phyloP scores from a whole-genome alignment of 306 rosid genomes.

The Trichosanthes cucumerina region DNA sequence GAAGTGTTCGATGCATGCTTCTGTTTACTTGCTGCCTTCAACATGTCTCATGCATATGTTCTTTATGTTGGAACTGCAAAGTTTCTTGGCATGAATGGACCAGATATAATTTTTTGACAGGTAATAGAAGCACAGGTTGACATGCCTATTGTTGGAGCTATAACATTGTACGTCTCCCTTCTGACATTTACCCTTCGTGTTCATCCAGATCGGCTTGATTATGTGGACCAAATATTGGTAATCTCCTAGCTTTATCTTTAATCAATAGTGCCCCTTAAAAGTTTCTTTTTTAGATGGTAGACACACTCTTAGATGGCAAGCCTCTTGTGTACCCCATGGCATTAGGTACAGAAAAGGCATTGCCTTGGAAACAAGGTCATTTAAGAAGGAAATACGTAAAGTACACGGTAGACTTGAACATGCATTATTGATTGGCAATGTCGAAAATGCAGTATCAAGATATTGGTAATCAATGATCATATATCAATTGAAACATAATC shows the following conservation, averaged over 20 bases:
- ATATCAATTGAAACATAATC: not conserved
- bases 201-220: constrained; percentile 44
- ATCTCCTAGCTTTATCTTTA: constrained; percentile 5
- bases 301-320: not conserved
- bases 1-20: not conserved
- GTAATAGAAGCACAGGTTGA: constrained; percentile 41
- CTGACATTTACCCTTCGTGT: constrained; percentile 43
- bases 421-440: not conserved
- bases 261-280: not conserved
- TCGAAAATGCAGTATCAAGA: not conserved
- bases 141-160: constrained; percentile 42
- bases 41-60: not conserved
- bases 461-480: not conserved
- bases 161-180: constrained; percentile 38
- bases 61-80: not conserved
- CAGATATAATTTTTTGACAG: constrained; percentile 10
- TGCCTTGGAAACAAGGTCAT: not conserved
- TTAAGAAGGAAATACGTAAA: not conserved
- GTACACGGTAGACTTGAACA: not conserved
- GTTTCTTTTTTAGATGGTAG: not conserved
- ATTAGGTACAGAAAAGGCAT: not conserved
- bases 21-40: not conserved
- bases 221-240: constrained; percentile 46
- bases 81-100: not conserved
- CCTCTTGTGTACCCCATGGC: not conserved